Conservation (phyloP, 495 filamentous ascomycete species). For the Tuber brumale region DNA sequence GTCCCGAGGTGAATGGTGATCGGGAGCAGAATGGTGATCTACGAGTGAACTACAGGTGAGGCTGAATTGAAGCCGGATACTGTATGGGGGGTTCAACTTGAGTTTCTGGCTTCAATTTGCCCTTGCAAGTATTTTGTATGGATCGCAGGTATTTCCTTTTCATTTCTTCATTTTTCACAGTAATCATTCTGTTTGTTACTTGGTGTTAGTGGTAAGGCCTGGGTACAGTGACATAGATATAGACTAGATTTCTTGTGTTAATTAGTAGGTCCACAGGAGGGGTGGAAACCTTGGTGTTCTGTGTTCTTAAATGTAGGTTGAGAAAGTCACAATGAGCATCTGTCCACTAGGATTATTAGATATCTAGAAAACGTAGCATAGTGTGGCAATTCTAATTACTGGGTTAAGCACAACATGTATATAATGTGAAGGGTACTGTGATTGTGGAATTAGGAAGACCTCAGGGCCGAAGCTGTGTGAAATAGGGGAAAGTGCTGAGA, state of each 20-base stretch:
- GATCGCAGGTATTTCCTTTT: too few species aligned
- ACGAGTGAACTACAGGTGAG: not conserved
- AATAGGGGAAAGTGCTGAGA: not conserved
- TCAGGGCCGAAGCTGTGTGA: not conserved
- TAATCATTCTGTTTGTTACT: not conserved
- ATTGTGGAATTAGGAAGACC: not conserved
- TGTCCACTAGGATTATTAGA: not conserved
- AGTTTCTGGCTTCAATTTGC: not conserved
- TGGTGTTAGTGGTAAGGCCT: too few species aligned
- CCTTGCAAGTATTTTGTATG: not conserved
- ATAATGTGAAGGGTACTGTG: not conserved
- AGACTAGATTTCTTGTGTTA: not conserved
- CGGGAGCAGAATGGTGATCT: not conserved
- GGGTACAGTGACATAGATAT: too few species aligned
- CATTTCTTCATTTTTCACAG: not conserved
- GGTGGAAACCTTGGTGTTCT: not conserved
- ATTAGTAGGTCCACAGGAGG: not conserved
- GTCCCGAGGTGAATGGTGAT: not conserved
- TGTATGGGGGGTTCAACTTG: fast-evolving
- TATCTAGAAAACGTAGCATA: not conserved
- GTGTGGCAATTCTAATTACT: not conserved
- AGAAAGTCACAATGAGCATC: not conserved
- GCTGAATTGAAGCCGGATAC: not conserved
- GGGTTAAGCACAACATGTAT: not conserved
- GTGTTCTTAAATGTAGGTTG: too few species aligned